These are phyloP conservation scores for Colletotrichum lini DNA, from an alignment of 2,329 filamentous ascomycete genomes.

Conservation along the genomic window DNA sequence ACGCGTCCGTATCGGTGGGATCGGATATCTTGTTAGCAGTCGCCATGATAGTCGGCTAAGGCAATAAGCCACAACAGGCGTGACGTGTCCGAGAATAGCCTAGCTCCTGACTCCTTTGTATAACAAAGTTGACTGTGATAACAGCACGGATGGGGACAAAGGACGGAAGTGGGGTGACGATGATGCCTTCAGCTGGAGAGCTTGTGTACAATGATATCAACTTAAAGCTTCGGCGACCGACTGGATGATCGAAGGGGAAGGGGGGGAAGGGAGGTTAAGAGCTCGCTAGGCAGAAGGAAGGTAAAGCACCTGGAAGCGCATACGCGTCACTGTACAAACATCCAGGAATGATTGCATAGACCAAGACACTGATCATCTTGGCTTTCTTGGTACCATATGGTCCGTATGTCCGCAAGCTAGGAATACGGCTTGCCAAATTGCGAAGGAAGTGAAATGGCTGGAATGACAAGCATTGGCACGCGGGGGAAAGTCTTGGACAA, in stretches of 20 bases:
- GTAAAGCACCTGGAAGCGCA: neutral
- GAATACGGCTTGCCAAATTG: neutral
- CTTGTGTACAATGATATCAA: neutral
- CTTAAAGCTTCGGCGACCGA: neutral
- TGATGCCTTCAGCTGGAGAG: neutral
- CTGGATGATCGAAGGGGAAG: neutral
- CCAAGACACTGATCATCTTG: slow-evolving; percentile 4
- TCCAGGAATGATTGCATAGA: too few species aligned
- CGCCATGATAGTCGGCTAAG: neutral
- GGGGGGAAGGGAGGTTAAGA: neutral
- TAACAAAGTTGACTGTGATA: too few species aligned
- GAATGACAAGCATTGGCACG: slow-evolving; percentile 15
- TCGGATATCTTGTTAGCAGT: neutral
- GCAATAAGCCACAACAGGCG: too few species aligned
- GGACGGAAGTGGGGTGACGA: neutral
- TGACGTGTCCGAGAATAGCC: too few species aligned
- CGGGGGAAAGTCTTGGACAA: slow-evolving; percentile 10
- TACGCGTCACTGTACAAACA: neutral
- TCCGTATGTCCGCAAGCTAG: neutral
- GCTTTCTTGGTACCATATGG: neutral
- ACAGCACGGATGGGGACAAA: too few species aligned
- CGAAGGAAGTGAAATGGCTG: slow-evolving; percentile 1
- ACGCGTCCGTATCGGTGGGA: too few species aligned
- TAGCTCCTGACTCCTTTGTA: too few species aligned
- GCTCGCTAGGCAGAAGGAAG: neutral